Conservation (phyloP, 2,329 filamentous ascomycete genomes). For the Colletotrichum gloeosporioides region DNA sequence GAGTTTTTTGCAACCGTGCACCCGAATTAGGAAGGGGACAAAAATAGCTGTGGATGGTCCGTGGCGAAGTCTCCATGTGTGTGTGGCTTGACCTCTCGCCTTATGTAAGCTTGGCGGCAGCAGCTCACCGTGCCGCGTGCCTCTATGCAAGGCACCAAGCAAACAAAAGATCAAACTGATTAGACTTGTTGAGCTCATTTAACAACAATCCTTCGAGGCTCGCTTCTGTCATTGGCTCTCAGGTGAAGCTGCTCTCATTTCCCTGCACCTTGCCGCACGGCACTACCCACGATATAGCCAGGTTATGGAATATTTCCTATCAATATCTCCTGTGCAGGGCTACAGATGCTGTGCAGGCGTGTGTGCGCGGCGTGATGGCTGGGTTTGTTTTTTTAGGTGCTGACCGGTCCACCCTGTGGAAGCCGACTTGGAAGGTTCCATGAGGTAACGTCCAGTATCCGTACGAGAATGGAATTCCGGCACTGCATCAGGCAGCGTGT, state of each 20-base stretch:
- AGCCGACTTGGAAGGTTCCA: slow-evolving; percentile 7
- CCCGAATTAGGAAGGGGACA: not conserved
- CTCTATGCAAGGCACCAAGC: not conserved
- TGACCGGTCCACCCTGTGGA: slow-evolving; percentile 10
- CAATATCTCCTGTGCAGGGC: not conserved
- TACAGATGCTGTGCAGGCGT: not conserved
- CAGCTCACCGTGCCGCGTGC: not conserved
- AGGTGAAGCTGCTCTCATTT: not conserved
- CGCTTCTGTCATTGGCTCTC: not conserved
- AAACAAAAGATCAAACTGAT: not conserved
- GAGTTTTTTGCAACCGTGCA: not conserved
- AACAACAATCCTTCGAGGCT: not conserved
- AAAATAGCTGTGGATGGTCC: not conserved
- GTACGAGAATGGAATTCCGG: not conserved
- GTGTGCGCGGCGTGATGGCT: not conserved
- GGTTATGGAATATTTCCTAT: not conserved
- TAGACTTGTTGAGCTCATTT: not conserved
- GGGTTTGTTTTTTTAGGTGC: slow-evolving; percentile 2
- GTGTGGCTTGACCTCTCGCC: not conserved
- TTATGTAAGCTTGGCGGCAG: not conserved
- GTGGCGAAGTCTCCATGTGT: not conserved
- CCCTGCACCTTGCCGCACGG: not conserved
- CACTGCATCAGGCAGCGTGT: not conserved
- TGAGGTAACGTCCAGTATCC: not conserved
- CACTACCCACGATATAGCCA: not conserved